Conservation (phyloP, 2,329 filamentous ascomycete species). For the Diaporthe longicolla region DNA sequence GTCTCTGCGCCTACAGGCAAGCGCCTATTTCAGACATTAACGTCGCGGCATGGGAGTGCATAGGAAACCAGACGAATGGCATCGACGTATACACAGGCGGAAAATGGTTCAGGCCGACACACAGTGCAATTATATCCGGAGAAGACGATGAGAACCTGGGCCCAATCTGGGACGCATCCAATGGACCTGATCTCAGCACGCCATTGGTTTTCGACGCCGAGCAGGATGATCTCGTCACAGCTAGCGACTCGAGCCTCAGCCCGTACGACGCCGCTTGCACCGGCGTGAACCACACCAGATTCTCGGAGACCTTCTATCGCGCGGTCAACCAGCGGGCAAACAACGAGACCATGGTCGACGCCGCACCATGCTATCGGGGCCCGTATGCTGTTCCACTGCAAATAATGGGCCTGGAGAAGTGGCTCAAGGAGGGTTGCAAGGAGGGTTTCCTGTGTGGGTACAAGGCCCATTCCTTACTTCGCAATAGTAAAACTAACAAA, state of each 20-base stretch:
- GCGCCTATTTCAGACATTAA: slow-evolving; percentile 44
- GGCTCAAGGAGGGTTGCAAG: slow-evolving; percentile 55
- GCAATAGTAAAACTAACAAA: background rate
- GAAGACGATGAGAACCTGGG: slow-evolving; percentile 34
- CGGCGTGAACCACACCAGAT: slow-evolving; percentile 56
- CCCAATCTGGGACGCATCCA: slow-evolving; percentile 55
- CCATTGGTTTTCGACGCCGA: slow-evolving; percentile 50
- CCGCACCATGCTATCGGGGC: slow-evolving; percentile 56
- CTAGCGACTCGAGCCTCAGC: slow-evolving; percentile 47
- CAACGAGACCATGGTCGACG: slow-evolving; percentile 53
- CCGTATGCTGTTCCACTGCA: slow-evolving; percentile 56
- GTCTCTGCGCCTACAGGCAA: slow-evolving; percentile 54
- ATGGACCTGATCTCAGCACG: slow-evolving; percentile 51
- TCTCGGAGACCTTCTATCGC: slow-evolving; percentile 58
- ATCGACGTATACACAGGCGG: slow-evolving; percentile 55
- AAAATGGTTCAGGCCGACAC: slow-evolving; percentile 58
- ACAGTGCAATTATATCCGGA: slow-evolving; percentile 45
- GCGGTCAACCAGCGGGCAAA: slow-evolving; percentile 47
- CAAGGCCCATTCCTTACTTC: background rate
- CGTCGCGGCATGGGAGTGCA: slow-evolving; percentile 58
- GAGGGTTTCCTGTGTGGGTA: slow-evolving; percentile 60
- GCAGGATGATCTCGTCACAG: slow-evolving; percentile 47
- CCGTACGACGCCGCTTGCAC: slow-evolving; percentile 59
- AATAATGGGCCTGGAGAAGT: slow-evolving; percentile 55
- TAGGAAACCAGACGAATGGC: slow-evolving; percentile 59